Evolutionary conservation across 768 basidiomycete genomes (phyloP).

Genomic region (Naganishia kalamii): DNA sequence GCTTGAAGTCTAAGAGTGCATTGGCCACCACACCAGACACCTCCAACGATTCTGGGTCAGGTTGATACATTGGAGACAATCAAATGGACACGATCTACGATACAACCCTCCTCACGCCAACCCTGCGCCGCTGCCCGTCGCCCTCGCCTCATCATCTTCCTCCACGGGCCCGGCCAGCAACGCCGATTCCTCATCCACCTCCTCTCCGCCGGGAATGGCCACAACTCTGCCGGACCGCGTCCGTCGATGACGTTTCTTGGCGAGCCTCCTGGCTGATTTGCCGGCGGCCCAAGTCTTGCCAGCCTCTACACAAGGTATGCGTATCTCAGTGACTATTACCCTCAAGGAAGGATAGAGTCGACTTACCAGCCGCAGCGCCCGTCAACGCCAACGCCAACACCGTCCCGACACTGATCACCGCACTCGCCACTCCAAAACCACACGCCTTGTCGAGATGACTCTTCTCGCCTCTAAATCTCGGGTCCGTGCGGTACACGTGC

Average conservation of each 20-base stretch:
- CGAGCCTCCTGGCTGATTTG: constrained; percentile 29
- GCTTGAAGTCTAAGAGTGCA: too few relatives aligned
- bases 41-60: too few relatives aligned
- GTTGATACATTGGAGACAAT: too few relatives aligned
- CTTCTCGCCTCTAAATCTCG: constrained; percentile 32
- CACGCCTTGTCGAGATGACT: constrained; percentile 39
- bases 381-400: constrained; percentile 39
- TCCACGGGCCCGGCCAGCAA: constrained; percentile 26
- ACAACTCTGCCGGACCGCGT: constrained; percentile 41
- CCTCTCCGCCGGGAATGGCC: constrained; percentile 34
- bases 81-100: too few relatives aligned
- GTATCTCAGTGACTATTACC: not conserved
- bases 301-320: constrained; percentile 25
- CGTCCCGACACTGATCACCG: constrained; percentile 33
- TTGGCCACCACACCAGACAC: too few relatives aligned
- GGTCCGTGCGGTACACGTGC: constrained; percentile 43
- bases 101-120: too few relatives aligned
- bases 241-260: constrained; percentile 36
- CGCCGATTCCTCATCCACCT: constrained; percentile 34
- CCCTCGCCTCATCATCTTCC: not conserved
- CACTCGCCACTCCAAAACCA: constrained; percentile 39
- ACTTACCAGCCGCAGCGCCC: constrained; percentile 41
- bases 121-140: not conserved
- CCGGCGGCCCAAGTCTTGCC: constrained; percentile 46
- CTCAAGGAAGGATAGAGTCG: not conserved